Base-by-base conservation (phyloP, 2,329 filamentous ascomycete genomes). In the Verticillium nonalfalfae region DNA sequence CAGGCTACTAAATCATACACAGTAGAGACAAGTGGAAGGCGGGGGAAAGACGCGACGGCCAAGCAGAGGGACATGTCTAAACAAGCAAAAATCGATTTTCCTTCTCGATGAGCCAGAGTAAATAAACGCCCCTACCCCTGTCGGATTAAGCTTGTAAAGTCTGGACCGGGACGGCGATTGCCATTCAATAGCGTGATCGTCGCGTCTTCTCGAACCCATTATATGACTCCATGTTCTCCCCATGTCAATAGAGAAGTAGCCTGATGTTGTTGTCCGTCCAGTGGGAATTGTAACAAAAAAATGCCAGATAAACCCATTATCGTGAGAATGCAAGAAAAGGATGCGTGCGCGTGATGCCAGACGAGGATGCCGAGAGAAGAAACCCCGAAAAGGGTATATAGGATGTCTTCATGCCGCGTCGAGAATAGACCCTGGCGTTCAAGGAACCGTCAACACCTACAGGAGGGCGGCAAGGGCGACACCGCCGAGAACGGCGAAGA, bases 401-500 rank as follows among this genome's bases (percentile, higher is more conserved):
- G 45, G 45, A 26, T 50, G 45, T 50, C 45, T 50, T 50, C 45
- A 50, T 50, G 18, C 45, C 45, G 45, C 45, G 45, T 50, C 45
- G 45, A 21, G 9, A 50, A 21, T 11, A 50, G 18, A 10, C n/a
- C n/a, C 3, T 26, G 45, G 35, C 9, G 4, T 50, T 18, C 21
- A n/a, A 26, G 15, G n/a, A 18, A 50, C 18, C n/a, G 13, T 9
- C 45, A 26, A 21, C 45, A 10, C 45, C n/a, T 63, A 65, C 57
- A 65, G 33, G 31, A 65, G 61, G 59, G 59, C 59, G 26, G 63
- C 64, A 58, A 66, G 56, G 60, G 60, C 64, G 13, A 66, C 52
- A 60, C 63, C 64, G 60, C 64, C 64, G 56, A 64, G 38, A 52
- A 66, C 52, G 55, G 64, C 64, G 54, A 63, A 61, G 58, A 66